These are phyloP conservation scores for Macroventuria anomochaeta DNA, from an alignment of 2,329 filamentous ascomycete species.

Conservation along the genomic window DNA sequence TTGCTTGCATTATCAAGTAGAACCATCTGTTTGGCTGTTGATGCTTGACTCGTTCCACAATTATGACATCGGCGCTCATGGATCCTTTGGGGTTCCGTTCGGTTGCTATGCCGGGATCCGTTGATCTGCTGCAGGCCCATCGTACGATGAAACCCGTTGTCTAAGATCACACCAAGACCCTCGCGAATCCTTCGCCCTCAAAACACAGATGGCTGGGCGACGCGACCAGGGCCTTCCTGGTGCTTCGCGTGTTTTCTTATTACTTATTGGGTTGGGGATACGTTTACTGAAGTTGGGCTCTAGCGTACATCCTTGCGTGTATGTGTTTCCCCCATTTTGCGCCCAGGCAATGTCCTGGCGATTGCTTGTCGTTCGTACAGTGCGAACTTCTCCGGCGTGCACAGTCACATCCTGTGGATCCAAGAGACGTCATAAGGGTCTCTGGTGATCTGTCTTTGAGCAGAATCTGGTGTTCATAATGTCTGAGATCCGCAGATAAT, in stretches of 20 bases:
- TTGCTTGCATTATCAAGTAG: not conserved
- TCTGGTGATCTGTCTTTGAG: not conserved
- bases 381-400: not conserved
- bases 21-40: not conserved
- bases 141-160: not conserved
- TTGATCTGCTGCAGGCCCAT: not conserved
- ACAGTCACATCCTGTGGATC: too few relatives aligned
- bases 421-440: not conserved
- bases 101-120: not conserved
- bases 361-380: not conserved
- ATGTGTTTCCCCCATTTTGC: not conserved
- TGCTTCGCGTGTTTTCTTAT: not conserved
- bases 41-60: slow-evolving; percentile 4
- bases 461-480: not conserved
- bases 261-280: too few relatives aligned
- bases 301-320: not conserved
- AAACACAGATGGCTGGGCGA: not conserved
- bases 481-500: not conserved
- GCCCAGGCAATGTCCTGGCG: not conserved
- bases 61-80: slow-evolving; percentile 3
- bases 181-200: not conserved
- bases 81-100: not conserved
- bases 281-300: not conserved
- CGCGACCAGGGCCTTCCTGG: not conserved
- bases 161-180: not conserved